phyloP scores from a whole-genome alignment of 495 filamentous ascomycete genomes.

The Talaromyces proteolyticus region DNA sequence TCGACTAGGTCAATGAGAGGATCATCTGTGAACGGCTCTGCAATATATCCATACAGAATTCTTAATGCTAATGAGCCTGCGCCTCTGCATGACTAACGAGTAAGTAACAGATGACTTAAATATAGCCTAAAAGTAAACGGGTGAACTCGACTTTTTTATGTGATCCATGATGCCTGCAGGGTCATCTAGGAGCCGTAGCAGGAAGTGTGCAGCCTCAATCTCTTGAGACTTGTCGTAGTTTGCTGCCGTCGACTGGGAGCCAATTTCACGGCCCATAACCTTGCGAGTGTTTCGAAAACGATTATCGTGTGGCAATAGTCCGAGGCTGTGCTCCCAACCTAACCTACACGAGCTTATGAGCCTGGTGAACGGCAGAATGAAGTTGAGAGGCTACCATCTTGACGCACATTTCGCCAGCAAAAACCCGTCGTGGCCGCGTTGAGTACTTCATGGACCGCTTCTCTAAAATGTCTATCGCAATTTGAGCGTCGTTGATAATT shows the following conservation, averaged over 20 bases:
- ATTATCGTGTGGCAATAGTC: constrained; percentile 25
- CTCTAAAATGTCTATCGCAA: constrained; percentile 38
- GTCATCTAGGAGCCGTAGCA: constrained; percentile 29
- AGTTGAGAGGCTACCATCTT: neutral
- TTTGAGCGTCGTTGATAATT: constrained; percentile 36
- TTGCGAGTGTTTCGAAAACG: constrained; percentile 37
- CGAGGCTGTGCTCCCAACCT: constrained; percentile 26
- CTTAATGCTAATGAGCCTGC: constrained; percentile 37
- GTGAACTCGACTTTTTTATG: constrained; percentile 26
- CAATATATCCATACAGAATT: constrained; percentile 40
- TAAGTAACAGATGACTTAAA: neutral
- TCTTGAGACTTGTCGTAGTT: constrained; percentile 30
- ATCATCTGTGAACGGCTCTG: constrained; percentile 30
- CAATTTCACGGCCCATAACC: constrained; percentile 19
- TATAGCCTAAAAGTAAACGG: neutral
- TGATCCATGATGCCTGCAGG: constrained; percentile 27
- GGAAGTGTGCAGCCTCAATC: constrained; percentile 28
- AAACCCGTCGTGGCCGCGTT: constrained; percentile 25
- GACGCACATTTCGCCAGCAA: constrained; percentile 33
- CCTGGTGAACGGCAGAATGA: neutral
- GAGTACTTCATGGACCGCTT: constrained; percentile 38
- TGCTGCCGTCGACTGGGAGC: constrained; percentile 21
- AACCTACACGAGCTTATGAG: constrained; percentile 1
- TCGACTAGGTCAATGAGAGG: constrained; percentile 32
- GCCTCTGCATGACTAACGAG: constrained; percentile 11